Conservation (phyloP, 345 rosid species). For the Hibiscus mutabilis region DNA sequence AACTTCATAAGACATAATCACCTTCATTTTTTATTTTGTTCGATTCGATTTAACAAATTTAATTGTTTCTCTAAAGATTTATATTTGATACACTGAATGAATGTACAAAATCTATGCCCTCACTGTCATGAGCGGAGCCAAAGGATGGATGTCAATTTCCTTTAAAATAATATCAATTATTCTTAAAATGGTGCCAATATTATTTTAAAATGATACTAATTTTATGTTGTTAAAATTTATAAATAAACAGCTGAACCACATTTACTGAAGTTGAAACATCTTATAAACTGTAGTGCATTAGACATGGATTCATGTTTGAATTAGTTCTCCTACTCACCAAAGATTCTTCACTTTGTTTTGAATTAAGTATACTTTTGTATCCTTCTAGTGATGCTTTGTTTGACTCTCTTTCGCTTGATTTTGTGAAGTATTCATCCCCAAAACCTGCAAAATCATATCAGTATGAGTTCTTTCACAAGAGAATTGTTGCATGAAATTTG, state of each 20-base stretch:
- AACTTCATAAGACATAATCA: not conserved
- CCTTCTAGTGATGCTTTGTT: conserved; percentile 33
- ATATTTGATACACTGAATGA: too few species aligned
- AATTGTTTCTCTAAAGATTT: not conserved
- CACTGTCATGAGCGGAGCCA: too few species aligned
- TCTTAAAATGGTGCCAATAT: too few species aligned
- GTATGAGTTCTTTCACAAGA: too few species aligned
- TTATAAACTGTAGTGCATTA: too few species aligned
- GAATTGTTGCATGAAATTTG: not conserved
- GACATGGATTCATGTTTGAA: not conserved
- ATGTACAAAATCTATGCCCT: too few species aligned
- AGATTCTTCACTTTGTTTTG: conserved; percentile 59
- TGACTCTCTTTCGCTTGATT: conserved; percentile 15
- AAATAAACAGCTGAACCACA: too few species aligned
- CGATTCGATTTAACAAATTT: not conserved
- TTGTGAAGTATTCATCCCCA: conserved; percentile 42
- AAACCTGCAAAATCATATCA: conserved; percentile 36
- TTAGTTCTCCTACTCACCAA: conserved; percentile 38
- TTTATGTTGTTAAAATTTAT: too few species aligned
- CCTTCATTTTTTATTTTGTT: not conserved
- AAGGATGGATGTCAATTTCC: too few species aligned
- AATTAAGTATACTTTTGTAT: conserved; percentile 49
- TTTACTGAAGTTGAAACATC: too few species aligned
- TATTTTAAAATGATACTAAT: too few species aligned
- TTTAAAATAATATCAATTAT: too few species aligned